Evolutionary conservation across 2,329 filamentous ascomycete species (phyloP), one percentile per base, ranked within the genome.

Genomic region (Lasiodiplodia citricola): DNA sequence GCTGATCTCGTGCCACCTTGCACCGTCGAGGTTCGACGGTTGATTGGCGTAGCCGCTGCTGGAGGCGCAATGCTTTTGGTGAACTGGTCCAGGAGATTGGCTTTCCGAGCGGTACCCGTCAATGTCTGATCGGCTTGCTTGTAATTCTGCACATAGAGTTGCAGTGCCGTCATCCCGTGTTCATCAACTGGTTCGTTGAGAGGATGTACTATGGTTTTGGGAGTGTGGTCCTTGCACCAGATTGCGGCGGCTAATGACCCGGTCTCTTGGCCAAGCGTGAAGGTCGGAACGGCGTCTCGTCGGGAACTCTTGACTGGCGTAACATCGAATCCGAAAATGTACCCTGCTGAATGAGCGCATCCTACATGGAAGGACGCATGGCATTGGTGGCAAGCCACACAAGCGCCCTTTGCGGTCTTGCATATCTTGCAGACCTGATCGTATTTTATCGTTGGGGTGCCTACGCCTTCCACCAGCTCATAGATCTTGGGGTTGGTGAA

Each of bases 111-210:
- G 21, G 95, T 97, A 35, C 96, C 96, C 2, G 94, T 97, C 73
- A 97, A 83, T 2, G 92, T 89, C 51, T 95, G 87, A 77, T 99
- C 96, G 10, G 96, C 95, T 80, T 98, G 95, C 80, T 99, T 99
- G 84, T 93, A 97, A 69, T 91, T 94, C 73, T 91, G 91, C 55
- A 91, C 92, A 77, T 92, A 99, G 31, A 97, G 85, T 78, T 97
- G 94, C 62, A 99, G 82, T 11, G 92, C 93, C 73, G 90, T 96
- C 66, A 89, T 81, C n/a, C 89, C 89, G n/a, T 85, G 84, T 23
- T 91, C 89, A 67, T 91, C 89, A 13, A 91, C 89, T 25, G 87
- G 78, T 72, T 97, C 94, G 71, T 92, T 87, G 84, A 97, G 93
- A 13, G 85, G 87, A 80, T 98, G 92, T 8, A 96, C 84, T 50